Conservation (phyloP, 2,329 filamentous ascomycete species). For the Colletotrichum gloeosporioides region DNA sequence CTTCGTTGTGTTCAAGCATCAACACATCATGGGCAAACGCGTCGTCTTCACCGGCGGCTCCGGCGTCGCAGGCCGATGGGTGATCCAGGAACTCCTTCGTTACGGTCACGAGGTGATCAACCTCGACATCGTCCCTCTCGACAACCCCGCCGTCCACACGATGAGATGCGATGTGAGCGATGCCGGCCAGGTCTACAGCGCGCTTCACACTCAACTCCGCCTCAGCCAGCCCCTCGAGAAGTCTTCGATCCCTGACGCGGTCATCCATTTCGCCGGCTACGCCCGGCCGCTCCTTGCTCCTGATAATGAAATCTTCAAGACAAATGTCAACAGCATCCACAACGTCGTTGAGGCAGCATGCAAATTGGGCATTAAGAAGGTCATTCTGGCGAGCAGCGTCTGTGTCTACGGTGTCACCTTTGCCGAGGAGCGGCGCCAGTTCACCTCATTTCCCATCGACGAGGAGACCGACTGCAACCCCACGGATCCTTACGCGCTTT, state of each 20-base stretch:
- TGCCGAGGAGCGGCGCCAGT: constrained; percentile 62
- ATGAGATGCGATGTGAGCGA: constrained; percentile 39
- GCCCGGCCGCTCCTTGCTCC: constrained; percentile 66
- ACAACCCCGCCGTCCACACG: constrained; percentile 33
- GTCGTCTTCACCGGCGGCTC: constrained; percentile 40
- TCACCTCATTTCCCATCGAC: constrained; percentile 61
- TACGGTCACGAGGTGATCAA: constrained; percentile 40
- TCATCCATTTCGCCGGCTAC: constrained; percentile 67
- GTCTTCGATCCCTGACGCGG: constrained; percentile 57
- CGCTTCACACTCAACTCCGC: constrained; percentile 52
- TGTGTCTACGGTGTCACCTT: constrained; percentile 68
- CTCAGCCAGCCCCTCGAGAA: constrained; percentile 33
- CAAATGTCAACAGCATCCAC: constrained; percentile 61
- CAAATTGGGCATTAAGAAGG: constrained; percentile 66
- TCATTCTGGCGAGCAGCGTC: constrained; percentile 64
- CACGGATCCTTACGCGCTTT: constrained; percentile 66
- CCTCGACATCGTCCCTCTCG: constrained; percentile 36
- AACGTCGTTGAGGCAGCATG: constrained; percentile 69
- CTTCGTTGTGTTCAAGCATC: not conserved
- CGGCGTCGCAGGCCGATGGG: constrained; percentile 39
- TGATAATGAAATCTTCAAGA: constrained; percentile 63
- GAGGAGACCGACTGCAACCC: constrained; percentile 65
- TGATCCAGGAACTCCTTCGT: constrained; percentile 35
- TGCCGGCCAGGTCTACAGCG: constrained; percentile 42
- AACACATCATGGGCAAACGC: constrained; percentile 23